Evolutionary conservation across 768 basidiomycete species (phyloP).

Genomic region (Basidioascus undulatus): DNA sequence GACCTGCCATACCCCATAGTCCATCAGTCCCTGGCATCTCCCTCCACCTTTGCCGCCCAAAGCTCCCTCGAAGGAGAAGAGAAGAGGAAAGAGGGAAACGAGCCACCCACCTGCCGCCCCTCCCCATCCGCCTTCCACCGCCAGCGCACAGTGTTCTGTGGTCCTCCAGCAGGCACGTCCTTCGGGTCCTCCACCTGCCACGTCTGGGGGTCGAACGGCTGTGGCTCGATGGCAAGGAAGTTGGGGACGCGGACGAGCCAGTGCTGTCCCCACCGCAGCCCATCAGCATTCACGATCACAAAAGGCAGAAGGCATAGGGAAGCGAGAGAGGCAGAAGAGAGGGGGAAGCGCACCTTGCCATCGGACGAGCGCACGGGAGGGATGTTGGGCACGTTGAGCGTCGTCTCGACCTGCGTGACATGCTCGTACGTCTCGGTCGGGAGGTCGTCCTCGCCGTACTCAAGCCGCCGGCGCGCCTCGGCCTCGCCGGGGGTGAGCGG

Average conservation of each 20-base stretch:
- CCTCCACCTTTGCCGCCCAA: not conserved
- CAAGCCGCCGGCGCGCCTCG: constrained; percentile 10
- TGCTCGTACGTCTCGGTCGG: constrained; percentile 9
- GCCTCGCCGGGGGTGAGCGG: constrained; percentile 25
- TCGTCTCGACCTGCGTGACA: constrained; percentile 41
- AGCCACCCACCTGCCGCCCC: constrained; percentile 46
- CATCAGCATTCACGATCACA: constrained; percentile 2
- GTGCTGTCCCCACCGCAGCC: constrained; percentile 25
- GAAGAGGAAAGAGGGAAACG: not conserved
- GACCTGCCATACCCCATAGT: constrained; percentile 23
- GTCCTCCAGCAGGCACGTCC: constrained; percentile 42
- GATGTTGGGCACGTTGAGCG: constrained; percentile 53
- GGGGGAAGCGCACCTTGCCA: constrained; percentile 35
- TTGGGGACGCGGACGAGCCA: constrained; percentile 91
- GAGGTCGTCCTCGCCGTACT: constrained; percentile 18
- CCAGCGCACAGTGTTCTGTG: constrained; percentile 91
- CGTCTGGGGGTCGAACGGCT: constrained; percentile 68
- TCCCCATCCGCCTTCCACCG: constrained; percentile 60
- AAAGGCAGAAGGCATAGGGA: not conserved
- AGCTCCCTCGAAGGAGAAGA: not conserved
- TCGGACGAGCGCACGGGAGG: constrained; percentile 18
- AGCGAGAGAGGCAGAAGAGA: not conserved
- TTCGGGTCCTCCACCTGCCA: constrained; percentile 66
- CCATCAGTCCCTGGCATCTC: not conserved
- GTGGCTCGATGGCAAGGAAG: constrained; percentile 68